Evolutionary conservation across 2,329 filamentous ascomycete species (phyloP).

Genomic region (Neofusicoccum kwambonambiense): DNA sequence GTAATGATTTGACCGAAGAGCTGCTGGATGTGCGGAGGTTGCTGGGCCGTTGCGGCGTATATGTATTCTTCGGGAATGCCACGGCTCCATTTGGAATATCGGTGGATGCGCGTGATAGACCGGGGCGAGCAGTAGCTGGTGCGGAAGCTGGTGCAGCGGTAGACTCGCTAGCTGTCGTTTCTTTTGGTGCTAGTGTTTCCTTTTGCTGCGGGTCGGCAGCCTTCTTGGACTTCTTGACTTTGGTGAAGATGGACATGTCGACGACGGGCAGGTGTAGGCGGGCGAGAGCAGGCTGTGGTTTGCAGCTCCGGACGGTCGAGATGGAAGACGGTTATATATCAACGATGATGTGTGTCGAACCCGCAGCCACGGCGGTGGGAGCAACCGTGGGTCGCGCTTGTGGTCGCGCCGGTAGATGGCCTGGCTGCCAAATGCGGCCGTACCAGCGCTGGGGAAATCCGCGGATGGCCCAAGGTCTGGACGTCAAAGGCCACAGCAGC

Average conservation of each 20-base stretch:
- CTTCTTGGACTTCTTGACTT: constrained; percentile 29
- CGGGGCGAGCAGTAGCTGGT: constrained; percentile 15
- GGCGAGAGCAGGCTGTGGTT: neutral
- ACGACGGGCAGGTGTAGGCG: neutral
- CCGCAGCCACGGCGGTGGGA: neutral
- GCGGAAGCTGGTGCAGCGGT: neutral
- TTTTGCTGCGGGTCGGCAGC: constrained; percentile 24
- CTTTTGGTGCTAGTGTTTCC: constrained; percentile 25
- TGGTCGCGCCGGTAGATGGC: neutral
- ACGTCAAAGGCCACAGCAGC: neutral
- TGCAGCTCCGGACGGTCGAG: neutral
- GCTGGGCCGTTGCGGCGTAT: constrained; percentile 22
- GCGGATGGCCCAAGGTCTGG: neutral
- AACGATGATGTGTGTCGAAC: neutral
- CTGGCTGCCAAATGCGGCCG: neutral
- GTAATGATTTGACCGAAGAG: neutral
- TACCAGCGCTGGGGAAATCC: neutral
- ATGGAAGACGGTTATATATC: neutral
- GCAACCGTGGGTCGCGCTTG: neutral
- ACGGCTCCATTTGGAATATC: constrained; percentile 30
- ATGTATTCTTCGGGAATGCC: constrained; percentile 21
- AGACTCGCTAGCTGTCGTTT: neutral
- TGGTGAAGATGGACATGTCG: constrained; percentile 34
- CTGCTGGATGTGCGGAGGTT: constrained; percentile 8
- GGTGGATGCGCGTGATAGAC: constrained; percentile 19